phyloP scores from a whole-genome alignment of 208 protist genomes.

The Balamuthia mandrillaris region DNA sequence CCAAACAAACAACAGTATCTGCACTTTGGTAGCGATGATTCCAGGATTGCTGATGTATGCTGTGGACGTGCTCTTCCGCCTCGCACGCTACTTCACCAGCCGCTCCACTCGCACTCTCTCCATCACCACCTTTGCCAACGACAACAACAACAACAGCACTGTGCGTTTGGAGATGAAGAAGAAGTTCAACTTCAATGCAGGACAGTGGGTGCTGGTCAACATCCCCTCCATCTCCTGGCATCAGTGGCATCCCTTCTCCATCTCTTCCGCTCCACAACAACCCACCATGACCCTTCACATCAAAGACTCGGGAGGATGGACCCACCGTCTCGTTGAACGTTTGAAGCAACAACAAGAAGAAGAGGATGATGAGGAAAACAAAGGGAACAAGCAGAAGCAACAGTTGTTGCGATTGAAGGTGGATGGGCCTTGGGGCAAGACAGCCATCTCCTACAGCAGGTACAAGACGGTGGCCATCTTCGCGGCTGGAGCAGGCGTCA shows the following conservation, averaged over 20 bases:
- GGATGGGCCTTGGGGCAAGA: too few species aligned
- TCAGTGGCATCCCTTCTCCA: constrained; percentile 84
- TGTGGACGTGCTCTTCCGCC: not conserved
- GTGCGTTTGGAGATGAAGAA: not conserved
- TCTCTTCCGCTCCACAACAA: constrained; percentile 68
- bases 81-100: not conserved
- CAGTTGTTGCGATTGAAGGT: too few species aligned
- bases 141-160: not conserved
- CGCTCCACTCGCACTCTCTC: not conserved
- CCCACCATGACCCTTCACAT: constrained; percentile 16
- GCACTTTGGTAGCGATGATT: not conserved
- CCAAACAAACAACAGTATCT: too few species aligned
- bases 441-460: not conserved
- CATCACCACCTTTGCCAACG: too few species aligned
- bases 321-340: not conserved
- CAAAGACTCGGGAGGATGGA: not conserved
- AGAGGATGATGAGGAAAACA: too few species aligned
- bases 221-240: constrained; percentile 49
- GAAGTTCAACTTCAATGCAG: constrained; percentile 16
- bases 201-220: not conserved
- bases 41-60: not conserved
- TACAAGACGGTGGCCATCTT: constrained; percentile 12
- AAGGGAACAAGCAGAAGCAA: too few species aligned
- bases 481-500: not conserved
- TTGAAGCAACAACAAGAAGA: not conserved